Conservation (phyloP, 192 early-diverging fungal genomes). For the Paraglomus occultum region DNA sequence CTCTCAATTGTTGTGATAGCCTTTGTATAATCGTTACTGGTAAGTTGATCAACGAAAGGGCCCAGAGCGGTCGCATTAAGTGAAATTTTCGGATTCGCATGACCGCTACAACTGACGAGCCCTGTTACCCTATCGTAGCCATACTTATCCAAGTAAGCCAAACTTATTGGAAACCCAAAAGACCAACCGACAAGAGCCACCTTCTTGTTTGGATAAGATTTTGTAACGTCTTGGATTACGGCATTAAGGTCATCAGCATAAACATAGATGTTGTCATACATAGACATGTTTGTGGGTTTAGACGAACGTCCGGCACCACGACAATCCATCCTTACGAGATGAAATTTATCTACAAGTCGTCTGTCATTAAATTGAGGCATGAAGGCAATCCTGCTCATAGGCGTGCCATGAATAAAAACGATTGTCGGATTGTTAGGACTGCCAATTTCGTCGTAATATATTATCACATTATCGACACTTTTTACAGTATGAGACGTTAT, state of each 20-base stretch:
- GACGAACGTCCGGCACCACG: not conserved
- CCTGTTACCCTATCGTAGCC: no score
- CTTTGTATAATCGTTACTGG: no score
- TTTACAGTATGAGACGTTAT: no score
- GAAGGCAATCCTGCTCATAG: not conserved
- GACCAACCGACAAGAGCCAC: not conserved
- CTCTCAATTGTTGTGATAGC: no score
- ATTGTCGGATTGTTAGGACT: not conserved
- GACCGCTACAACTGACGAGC: no score
- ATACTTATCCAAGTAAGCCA: no score
- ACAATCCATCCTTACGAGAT: slow-evolving; percentile 11
- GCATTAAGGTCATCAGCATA: slow-evolving; percentile 1
- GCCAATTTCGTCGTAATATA: slow-evolving; percentile 2
- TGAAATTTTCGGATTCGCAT: no score
- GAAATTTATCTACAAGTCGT: not conserved
- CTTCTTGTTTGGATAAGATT: not conserved
- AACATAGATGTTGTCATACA: not conserved
- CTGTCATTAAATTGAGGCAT: not conserved
- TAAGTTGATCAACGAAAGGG: no score
- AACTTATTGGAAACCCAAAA: not conserved
- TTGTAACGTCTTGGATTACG: not conserved
- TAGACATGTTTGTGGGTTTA: not conserved
- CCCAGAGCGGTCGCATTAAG: no score
- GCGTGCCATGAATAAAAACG: slow-evolving; percentile 5
- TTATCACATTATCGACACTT: not conserved